Evolutionary conservation across 495 filamentous ascomycete genomes (phyloP), one percentile per base, ranked within the genome.

Genomic region (Xylaria castorea): DNA sequence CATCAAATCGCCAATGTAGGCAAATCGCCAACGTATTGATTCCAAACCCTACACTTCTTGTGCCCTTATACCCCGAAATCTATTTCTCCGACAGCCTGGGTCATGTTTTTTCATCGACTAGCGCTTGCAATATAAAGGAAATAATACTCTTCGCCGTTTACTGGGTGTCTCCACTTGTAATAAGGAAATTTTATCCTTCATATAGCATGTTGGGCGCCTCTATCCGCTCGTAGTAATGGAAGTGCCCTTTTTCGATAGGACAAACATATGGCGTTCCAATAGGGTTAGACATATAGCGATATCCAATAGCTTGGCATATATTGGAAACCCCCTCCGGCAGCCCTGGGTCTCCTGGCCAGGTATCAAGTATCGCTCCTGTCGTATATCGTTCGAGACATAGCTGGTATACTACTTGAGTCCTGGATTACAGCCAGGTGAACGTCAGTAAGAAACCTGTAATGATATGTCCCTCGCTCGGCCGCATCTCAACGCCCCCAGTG

Each of bases 301-400:
- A 64, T 44, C 61, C 61, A 44, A 64, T 18, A 12, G 36, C 38
- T 44, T 40, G n/a, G 12, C 36, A 64, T 64, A 64, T 64, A 30
- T 64, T 64, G 25, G 38, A 1, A 25, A 62, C 36, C 5, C 18
- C 25, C 32, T 9, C 2, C 14, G 61, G 61, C 7, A 64, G 38
- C 4, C n/a, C 61, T 20, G 61, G 36, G 22, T 64, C 1, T 1
- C 1, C 5, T 30, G 61, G 61, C 0, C 1, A 30, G 0, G 22
- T 44, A 2, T 8, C 16, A 44, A 42, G 3, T 40, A 64, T 64
- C n/a, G 11, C 20, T 64, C 61, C 61, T 2, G 14, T 44, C 44
- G 61, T 64, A 44, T 25, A 42, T 40, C 38, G n/a, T 18, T 40
- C 4, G 1, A 6, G n/a, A 7, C 12, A 44, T 25, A 64, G 11